Base-by-base conservation (phyloP, 805 yeast genomes). In the Yarrowia sp. region DNA sequence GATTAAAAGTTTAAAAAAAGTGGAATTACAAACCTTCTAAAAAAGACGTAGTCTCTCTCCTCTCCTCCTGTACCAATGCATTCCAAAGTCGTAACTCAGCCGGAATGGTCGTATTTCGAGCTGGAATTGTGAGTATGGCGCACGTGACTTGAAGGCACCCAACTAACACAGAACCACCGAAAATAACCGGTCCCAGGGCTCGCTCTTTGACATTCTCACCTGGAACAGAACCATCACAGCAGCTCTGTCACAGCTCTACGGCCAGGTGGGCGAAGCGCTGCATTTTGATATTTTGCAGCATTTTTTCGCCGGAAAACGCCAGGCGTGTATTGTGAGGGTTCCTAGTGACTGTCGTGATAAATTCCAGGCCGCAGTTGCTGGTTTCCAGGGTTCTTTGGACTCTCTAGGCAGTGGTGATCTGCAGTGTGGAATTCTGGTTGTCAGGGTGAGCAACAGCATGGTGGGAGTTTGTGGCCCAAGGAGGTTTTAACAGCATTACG, bases 101-200 rank as follows among this genome's bases (percentile, higher is more conserved):
- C 76, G 1, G 76, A 75, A 58, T 72, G 71, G 70, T 73, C 72
- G 14, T 75, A 74, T 61, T 49, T 75, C 56, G 70, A 70, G 67
- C 63, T 74, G 33, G 67, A 66, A 36, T 21, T 68, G 71, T 70
- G 64, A 68, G 72, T 68, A 14, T 8, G 4, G 30, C 30, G 30
- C 30, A 26, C 8, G 9, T 1, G 24, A 3, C 22, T 28, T 24
- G 24, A 17, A 1, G n/a, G n/a, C n/a, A 2, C 19, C 12, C 7
- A 12, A 11, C 59, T 54, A 38, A 54, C 46, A 4, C 35, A 54
- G 61, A 26, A 54, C 26, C n/a, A 58, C 63, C 16, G 41, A 41
- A 24, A 22, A 40, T n/a, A 43, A 58, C 51, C 40, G 51, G 0
- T 8, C 24, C 0, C 63, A 58, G 22, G 63, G 63, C 12, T 21